Conservation (phyloP, 352 stramenopile species). For the Pythium coloratum region DNA sequence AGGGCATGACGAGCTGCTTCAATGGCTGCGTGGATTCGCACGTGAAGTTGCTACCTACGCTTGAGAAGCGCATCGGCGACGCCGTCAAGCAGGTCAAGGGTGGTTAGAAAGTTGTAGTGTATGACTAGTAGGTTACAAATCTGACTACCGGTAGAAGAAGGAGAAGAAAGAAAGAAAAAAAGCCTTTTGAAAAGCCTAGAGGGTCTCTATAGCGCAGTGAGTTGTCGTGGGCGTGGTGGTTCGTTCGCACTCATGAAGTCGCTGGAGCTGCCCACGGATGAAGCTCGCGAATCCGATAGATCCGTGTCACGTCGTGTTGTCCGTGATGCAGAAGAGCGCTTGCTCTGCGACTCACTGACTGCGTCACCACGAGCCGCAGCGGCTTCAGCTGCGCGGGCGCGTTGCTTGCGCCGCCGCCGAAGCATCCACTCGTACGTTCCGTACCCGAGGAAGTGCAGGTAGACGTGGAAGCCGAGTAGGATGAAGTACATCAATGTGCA, state of each 20-base stretch:
- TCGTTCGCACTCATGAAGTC: constrained; percentile 37
- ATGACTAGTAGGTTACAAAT: constrained; percentile 22
- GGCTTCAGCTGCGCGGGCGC: constrained; percentile 42
- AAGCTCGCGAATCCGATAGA: constrained; percentile 25
- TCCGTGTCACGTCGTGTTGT: constrained; percentile 27
- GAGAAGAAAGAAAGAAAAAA: not conserved
- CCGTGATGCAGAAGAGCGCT: constrained; percentile 14
- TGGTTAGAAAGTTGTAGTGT: constrained; percentile 13
- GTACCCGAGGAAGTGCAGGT: constrained; percentile 75
- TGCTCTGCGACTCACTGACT: constrained; percentile 20
- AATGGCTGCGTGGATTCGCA: constrained; percentile 67
- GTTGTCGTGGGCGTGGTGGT: not conserved
- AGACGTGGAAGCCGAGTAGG: constrained; percentile 80
- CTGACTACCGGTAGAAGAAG: constrained; percentile 6
- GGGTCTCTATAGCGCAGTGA: constrained; percentile 28
- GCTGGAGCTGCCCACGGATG: constrained; percentile 39
- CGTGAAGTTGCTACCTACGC: constrained; percentile 70
- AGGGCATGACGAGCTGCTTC: constrained; percentile 79
- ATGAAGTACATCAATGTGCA: constrained; percentile 88
- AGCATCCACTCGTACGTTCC: constrained; percentile 90
- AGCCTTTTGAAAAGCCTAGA: constrained; percentile 2
- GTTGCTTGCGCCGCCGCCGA: constrained; percentile 65
- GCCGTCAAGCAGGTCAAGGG: constrained; percentile 74
- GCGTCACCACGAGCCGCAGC: constrained; percentile 40
- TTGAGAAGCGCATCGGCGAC: constrained; percentile 74